Conservation (phyloP, 2,329 filamentous ascomycete genomes). For the Fusarium pseudoanthophilum region DNA sequence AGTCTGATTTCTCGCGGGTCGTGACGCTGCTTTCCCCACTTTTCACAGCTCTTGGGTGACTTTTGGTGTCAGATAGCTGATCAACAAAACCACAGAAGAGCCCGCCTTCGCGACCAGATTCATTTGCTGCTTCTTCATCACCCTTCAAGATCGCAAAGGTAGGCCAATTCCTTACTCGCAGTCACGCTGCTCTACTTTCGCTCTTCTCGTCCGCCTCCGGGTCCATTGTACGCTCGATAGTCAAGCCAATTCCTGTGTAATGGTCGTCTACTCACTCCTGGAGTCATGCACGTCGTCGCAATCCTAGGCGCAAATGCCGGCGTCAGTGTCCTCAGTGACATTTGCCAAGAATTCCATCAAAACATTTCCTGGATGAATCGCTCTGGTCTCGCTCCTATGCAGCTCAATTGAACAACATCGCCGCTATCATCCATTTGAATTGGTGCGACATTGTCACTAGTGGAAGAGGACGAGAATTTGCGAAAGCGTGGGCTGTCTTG, state of each 20-base stretch:
- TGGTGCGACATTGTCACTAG: slow-evolving; percentile 14
- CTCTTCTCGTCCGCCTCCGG: slow-evolving; percentile 8
- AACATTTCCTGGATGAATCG: not conserved
- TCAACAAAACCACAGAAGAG: slow-evolving; percentile 47
- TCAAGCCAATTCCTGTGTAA: slow-evolving; percentile 21
- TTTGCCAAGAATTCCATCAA: slow-evolving; percentile 17
- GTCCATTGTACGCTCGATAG: slow-evolving; percentile 9
- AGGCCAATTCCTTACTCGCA: slow-evolving; percentile 16
- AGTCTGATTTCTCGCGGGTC: slow-evolving; percentile 38
- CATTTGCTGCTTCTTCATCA: slow-evolving; percentile 46
- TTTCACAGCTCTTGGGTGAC: slow-evolving; percentile 41
- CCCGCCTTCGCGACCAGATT: slow-evolving; percentile 44
- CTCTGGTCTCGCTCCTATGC: not conserved
- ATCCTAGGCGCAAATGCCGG: slow-evolving; percentile 24
- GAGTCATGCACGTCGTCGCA: slow-evolving; percentile 22
- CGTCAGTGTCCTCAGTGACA: slow-evolving; percentile 18
- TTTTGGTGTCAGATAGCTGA: slow-evolving; percentile 41
- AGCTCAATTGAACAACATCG: slow-evolving; percentile 22
- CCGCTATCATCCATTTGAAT: slow-evolving; percentile 9
- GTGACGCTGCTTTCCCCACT: slow-evolving; percentile 44
- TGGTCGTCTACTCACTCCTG: slow-evolving; percentile 11
- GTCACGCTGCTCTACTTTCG: slow-evolving; percentile 3
- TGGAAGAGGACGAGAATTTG: slow-evolving; percentile 12
- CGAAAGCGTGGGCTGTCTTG: not conserved
- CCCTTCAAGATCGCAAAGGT: slow-evolving; percentile 46